A percentile compares a stretch with the other conserved stretches of the same genome.
Evolutionary conservation across 192 early-diverging fungal species (phyloP).

Genomic region (Spizellomyces sp.): DNA sequence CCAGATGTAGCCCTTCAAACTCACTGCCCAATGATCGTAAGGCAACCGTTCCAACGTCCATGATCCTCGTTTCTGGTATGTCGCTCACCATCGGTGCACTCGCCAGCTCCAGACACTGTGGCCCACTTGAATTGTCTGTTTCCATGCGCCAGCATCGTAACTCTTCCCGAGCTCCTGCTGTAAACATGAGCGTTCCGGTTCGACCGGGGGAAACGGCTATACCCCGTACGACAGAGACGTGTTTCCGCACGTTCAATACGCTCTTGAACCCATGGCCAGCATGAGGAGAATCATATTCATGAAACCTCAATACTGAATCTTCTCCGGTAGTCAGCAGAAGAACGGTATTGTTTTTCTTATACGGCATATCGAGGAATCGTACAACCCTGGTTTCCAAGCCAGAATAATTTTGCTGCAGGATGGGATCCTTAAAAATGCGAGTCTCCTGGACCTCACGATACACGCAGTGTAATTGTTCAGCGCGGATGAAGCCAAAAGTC

Average conservation of each 20-base stretch:
- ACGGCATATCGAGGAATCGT: constrained; percentile 35
- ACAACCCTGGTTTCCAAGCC: constrained; percentile 65
- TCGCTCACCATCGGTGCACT: constrained; percentile 51
- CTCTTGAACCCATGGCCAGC: background rate
- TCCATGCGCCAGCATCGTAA: constrained; percentile 65
- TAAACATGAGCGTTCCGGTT: constrained; percentile 44
- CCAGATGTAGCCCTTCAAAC: constrained; percentile 43
- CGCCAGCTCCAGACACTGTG: constrained; percentile 53
- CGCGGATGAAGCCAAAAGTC: constrained; percentile 64
- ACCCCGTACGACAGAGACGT: constrained; percentile 57
- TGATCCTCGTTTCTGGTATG: constrained; percentile 71
- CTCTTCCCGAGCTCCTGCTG: constrained; percentile 66
- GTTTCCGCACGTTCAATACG: constrained; percentile 40
- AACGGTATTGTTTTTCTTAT: background rate
- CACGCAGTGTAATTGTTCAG: constrained; percentile 21
- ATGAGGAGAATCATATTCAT: constrained; percentile 12
- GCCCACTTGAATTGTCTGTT: constrained; percentile 10
- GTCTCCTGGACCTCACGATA: constrained; percentile 36
- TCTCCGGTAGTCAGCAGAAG: constrained; percentile 32
- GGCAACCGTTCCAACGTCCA: constrained; percentile 55
- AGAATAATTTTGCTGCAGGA: constrained; percentile 62
- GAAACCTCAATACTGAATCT: constrained; percentile 41
- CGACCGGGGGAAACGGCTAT: constrained; percentile 41
- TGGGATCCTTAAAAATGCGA: constrained; percentile 52
- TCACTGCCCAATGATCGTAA: background rate